These are phyloP conservation scores for Melaleuca alternifolia DNA, from an alignment of 345 rosid species.

Conservation along the genomic window DNA sequence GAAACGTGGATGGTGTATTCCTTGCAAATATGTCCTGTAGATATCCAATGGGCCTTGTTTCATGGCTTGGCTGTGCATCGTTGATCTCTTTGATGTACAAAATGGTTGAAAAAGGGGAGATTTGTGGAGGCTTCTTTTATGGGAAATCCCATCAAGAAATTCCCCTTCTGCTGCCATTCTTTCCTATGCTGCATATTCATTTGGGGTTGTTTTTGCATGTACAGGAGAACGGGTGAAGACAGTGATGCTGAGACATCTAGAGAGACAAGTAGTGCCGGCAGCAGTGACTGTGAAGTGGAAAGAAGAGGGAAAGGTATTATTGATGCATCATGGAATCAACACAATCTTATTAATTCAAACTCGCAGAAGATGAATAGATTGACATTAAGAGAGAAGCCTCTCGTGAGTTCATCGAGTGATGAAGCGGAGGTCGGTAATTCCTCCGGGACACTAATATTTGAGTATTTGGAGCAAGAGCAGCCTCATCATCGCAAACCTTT, in stretches of 20 bases:
- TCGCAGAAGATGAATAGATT: constrained; percentile 21
- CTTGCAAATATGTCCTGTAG: neutral
- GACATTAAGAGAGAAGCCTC: constrained; percentile 13
- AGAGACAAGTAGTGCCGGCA: constrained; percentile 23
- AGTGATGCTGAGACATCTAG: constrained; percentile 30
- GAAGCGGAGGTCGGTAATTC: constrained; percentile 19
- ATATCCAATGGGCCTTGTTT: neutral
- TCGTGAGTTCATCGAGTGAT: constrained; percentile 21
- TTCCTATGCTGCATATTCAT: neutral
- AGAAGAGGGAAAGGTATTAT: constrained; percentile 6
- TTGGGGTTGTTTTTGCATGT: neutral
- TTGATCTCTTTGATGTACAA: neutral
- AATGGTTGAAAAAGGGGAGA: neutral
- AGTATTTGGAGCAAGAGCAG: constrained; percentile 48
- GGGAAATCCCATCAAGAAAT: neutral
- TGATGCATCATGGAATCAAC: constrained; percentile 18
- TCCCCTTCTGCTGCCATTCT: neutral
- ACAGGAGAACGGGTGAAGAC: constrained; percentile 23
- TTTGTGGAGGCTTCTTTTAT: neutral
- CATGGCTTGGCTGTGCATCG: neutral
- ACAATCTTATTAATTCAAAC: constrained; percentile 8
- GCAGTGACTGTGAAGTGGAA: constrained; percentile 22
- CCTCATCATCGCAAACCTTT: constrained; percentile 51
- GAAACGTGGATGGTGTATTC: neutral
- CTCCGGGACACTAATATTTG: constrained; percentile 25